phyloP scores from a whole-genome alignment of 352 stramenopile genomes.

The Stephanocyclus meneghinianus region DNA sequence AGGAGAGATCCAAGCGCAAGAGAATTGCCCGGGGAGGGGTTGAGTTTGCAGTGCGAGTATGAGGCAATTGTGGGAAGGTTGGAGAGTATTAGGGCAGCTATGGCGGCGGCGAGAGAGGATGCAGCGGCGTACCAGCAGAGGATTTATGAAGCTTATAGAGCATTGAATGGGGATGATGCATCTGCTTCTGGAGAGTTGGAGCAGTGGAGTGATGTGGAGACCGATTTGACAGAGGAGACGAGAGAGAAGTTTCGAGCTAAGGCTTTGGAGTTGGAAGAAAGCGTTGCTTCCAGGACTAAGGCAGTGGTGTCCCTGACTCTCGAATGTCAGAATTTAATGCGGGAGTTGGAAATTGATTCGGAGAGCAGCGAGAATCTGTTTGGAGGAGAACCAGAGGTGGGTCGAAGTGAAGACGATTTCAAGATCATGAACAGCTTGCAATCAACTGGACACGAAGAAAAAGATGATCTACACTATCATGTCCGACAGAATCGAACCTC shows the following conservation, averaged over 20 bases:
- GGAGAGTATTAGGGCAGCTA: constrained; percentile 52
- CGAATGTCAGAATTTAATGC: constrained; percentile 78
- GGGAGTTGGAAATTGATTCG: constrained; percentile 67
- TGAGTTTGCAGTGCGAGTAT: constrained; percentile 39
- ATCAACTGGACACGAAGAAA: background rate
- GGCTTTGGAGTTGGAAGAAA: constrained; percentile 70
- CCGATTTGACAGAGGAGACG: constrained; percentile 62
- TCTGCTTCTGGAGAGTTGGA: constrained; percentile 21
- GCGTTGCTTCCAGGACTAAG: constrained; percentile 54
- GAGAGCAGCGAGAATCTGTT: background rate
- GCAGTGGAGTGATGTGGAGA: constrained; percentile 66
- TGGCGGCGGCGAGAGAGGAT: constrained; percentile 49
- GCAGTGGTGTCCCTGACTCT: constrained; percentile 68
- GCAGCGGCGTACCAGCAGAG: constrained; percentile 48
- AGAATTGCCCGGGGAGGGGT: background rate
- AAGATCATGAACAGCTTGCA: constrained; percentile 50
- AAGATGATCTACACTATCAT: constrained; percentile 2
- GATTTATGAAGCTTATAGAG: constrained; percentile 65
- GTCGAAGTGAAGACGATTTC: constrained; percentile 40
- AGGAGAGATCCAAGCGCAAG: constrained; percentile 2
- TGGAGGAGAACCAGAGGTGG: constrained; percentile 14
- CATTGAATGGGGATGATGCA: constrained; percentile 40
- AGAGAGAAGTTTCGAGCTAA: constrained; percentile 63
- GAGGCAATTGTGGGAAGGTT: constrained; percentile 43
- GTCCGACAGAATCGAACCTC: constrained; percentile 1